Base-by-base conservation (phyloP, 495 filamentous ascomycete species). In the Daldinia loculata region DNA sequence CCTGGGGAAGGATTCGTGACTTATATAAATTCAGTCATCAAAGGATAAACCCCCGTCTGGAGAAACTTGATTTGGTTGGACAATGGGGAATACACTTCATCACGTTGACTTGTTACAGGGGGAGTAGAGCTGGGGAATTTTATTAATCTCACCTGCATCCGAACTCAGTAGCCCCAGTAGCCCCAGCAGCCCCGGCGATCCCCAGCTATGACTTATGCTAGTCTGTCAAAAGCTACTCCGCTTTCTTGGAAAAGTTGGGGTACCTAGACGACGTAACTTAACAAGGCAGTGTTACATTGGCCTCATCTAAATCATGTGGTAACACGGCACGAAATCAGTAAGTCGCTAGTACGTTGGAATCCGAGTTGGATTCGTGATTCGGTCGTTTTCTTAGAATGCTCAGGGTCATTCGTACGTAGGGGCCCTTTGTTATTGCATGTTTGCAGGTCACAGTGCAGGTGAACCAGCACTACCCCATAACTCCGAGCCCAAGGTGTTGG, bases 221-320 rank as follows among this genome's bases (percentile, higher is more conserved):
- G 60, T 39, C 52, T 69, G 56, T 39, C 34, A 36, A 50, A 45
- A 77, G 63, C 70, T 74, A 77, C 73, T 77, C 75, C 75, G 75
- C 75, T 68, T 77, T 75, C 75, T 75, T 75, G 73, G 61, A 64
- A 71, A 75, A 72, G 72, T 77, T 72, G 75, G 70, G 75, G 73
- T 73, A n/a, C n/a, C n/a, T n/a, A 64, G 29, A 67, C 61, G 69
- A 73, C 67, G 67, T 74, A 71, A 71, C 29, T 66, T 61, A 67
- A 43, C 43, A 48, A 59, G 45, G 61, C 50, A 70, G 63, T 53
- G 70, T 75, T 48, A 58, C 61, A 66, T 71, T 17, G 60, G 60
- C 45, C 60, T 69, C 66, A 67, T 67, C 63, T 70, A 62, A 61
- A 48, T 66, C 58, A 69, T 63, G 68, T 67, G 70, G 69, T 67